Evolutionary conservation across 768 basidiomycete species (phyloP).

Genomic region (Mrakia gelida): DNA sequence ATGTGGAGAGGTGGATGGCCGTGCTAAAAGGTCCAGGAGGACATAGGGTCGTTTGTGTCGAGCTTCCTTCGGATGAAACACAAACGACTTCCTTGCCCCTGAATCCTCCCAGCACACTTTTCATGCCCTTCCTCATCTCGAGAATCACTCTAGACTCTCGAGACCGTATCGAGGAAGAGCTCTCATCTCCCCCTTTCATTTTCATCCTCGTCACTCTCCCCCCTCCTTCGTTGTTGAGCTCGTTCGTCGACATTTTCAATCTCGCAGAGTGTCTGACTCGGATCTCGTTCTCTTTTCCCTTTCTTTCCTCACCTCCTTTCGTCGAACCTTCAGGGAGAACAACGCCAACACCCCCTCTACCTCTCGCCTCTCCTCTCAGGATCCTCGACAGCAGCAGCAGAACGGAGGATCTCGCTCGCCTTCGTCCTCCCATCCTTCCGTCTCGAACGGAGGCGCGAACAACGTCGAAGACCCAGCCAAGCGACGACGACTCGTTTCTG

Average conservation of each 20-base stretch:
- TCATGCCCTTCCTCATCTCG: not conserved
- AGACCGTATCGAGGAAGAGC: not conserved
- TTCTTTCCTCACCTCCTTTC: not conserved
- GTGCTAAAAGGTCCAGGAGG: not conserved
- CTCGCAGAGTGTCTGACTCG: not conserved
- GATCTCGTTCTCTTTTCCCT: slow-evolving; percentile 2
- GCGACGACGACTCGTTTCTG: not conserved
- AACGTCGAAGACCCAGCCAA: not conserved
- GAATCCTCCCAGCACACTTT: not conserved
- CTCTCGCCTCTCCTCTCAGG: not conserved
- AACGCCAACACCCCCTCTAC: not conserved
- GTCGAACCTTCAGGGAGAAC: not conserved
- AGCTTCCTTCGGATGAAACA: not conserved
- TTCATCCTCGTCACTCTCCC: not conserved
- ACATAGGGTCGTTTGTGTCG: not conserved
- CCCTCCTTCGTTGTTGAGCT: not conserved
- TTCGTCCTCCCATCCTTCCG: not conserved
- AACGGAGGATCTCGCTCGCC: not conserved
- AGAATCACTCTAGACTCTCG: not conserved
- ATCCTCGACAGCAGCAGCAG: not conserved
- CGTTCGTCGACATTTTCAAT: not conserved
- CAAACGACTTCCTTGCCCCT: not conserved
- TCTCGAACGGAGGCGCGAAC: not conserved
- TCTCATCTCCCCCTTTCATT: not conserved
- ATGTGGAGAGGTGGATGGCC: not conserved